Percentiles rank a stretch among this genome's conserved stretches.
These are phyloP conservation scores for Pyricularia grisea DNA, from an alignment of 2,329 filamentous ascomycete genomes.

Conservation along the genomic window DNA sequence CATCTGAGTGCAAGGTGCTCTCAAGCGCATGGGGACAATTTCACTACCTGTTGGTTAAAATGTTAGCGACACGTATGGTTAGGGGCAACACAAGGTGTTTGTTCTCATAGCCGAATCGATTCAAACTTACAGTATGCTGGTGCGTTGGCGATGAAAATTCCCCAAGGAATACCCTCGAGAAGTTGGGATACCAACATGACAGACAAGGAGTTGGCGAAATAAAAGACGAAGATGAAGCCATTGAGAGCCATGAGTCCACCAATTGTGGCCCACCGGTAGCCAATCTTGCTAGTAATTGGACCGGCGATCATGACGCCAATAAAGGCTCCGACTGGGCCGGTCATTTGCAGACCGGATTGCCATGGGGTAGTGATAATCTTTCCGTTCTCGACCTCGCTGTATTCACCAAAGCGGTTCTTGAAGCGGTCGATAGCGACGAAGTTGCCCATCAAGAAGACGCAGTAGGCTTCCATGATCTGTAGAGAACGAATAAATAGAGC, in stretches of 20 bases:
- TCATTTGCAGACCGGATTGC: slow-evolving; percentile 48
- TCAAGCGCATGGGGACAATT: not conserved
- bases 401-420: slow-evolving; percentile 13
- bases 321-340: slow-evolving; percentile 42
- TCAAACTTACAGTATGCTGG: not conserved
- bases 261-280: slow-evolving; percentile 33
- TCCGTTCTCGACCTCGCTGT: slow-evolving; percentile 17
- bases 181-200: slow-evolving; percentile 53
- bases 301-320: slow-evolving; percentile 44
- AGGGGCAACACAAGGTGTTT: not conserved
- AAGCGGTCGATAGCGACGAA: slow-evolving; percentile 22
- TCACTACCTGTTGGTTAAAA: not conserved
- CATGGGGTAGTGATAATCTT: slow-evolving; percentile 43
- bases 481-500: not conserved
- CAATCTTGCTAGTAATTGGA: slow-evolving; percentile 37
- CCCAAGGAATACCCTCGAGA: slow-evolving; percentile 50
- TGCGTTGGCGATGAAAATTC: slow-evolving; percentile 33
- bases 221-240: slow-evolving; percentile 48
- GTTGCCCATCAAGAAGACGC: slow-evolving; percentile 14
- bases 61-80: not conserved
- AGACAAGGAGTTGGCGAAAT: slow-evolving; percentile 46
- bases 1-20: slow-evolving; percentile 17
- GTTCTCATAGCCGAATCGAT: no score
- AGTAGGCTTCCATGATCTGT: slow-evolving; percentile 29
- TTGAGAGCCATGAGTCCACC: slow-evolving; percentile 26